phyloP scores from a whole-genome alignment of 2,329 filamentous ascomycete species.

The Alternaria sp. region DNA sequence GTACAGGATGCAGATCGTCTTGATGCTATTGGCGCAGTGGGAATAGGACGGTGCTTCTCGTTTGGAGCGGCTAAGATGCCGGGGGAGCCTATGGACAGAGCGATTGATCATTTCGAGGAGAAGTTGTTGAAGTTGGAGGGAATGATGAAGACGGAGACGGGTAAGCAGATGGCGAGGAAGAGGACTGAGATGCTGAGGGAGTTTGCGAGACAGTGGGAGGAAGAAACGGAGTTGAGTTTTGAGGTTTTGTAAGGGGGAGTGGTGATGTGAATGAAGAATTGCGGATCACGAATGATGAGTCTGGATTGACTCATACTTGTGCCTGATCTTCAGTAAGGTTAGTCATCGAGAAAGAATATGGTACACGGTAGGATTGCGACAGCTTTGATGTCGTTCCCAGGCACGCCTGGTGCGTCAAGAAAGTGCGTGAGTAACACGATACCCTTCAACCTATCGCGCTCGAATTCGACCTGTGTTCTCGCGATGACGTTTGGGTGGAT shows the following conservation, averaged over 20 bases:
- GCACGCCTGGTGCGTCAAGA: no score
- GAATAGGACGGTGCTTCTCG: conserved; percentile 78
- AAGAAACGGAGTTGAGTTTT: conserved; percentile 22
- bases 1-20: conserved; percentile 93
- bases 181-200: conserved; percentile 20
- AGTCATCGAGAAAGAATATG: no score
- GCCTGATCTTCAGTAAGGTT: no score
- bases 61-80: conserved; percentile 65
- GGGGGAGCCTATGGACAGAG: conserved; percentile 30
- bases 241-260: background rate
- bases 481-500: no score
- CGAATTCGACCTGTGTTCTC: no score
- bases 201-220: conserved; percentile 24
- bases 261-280: background rate
- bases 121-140: conserved; percentile 41
- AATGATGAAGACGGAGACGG: conserved; percentile 47
- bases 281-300: no score
- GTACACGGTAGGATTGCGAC: no score
- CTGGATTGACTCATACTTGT: no score
- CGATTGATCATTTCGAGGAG: conserved; percentile 46
- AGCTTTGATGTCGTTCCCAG: no score
- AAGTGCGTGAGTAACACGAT: no score
- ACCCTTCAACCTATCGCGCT: no score
- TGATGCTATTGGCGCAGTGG: conserved; percentile 88
- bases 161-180: conserved; percentile 24